Evolutionary conservation across 2,329 filamentous ascomycete genomes (phyloP).

Genomic region (Biscogniauxia marginata): DNA sequence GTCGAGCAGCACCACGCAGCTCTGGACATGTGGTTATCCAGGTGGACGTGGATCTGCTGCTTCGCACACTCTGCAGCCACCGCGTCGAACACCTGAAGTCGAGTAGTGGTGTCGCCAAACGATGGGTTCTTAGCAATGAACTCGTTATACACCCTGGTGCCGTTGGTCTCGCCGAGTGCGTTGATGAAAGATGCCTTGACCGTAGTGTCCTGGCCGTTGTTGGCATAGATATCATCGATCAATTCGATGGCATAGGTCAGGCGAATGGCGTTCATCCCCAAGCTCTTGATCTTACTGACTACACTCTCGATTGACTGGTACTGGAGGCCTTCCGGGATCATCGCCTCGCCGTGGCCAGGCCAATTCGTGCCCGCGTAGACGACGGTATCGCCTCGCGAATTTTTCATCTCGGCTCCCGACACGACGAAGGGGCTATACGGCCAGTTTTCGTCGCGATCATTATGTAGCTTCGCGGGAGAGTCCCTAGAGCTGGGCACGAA

Average conservation of each 20-base stretch:
- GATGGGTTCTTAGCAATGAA: slow-evolving; percentile 57
- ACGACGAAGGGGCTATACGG: slow-evolving; percentile 36
- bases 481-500: slow-evolving; percentile 19
- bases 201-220: slow-evolving; percentile 46
- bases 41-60: slow-evolving; percentile 56
- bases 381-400: slow-evolving; percentile 42
- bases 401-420: slow-evolving; percentile 42
- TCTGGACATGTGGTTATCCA: slow-evolving; percentile 61
- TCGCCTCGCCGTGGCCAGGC: slow-evolving; percentile 60
- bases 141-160: slow-evolving; percentile 47
- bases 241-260: slow-evolving; percentile 64
- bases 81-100: slow-evolving; percentile 54
- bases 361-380: slow-evolving; percentile 59
- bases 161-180: slow-evolving; percentile 52
- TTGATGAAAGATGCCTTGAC: slow-evolving; percentile 44
- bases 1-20: slow-evolving; percentile 58
- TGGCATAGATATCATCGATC: slow-evolving; percentile 57
- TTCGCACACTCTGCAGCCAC: slow-evolving; percentile 56
- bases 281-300: slow-evolving; percentile 53
- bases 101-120: slow-evolving; percentile 53
- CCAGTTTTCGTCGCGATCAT: slow-evolving; percentile 22
- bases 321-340: slow-evolving; percentile 64
- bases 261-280: slow-evolving; percentile 63
- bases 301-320: slow-evolving; percentile 57
- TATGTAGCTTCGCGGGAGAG: slow-evolving; percentile 17